Evolutionary conservation across 2,329 filamentous ascomycete genomes (phyloP).

Genomic region (Alternaria angustiovoidea): DNA sequence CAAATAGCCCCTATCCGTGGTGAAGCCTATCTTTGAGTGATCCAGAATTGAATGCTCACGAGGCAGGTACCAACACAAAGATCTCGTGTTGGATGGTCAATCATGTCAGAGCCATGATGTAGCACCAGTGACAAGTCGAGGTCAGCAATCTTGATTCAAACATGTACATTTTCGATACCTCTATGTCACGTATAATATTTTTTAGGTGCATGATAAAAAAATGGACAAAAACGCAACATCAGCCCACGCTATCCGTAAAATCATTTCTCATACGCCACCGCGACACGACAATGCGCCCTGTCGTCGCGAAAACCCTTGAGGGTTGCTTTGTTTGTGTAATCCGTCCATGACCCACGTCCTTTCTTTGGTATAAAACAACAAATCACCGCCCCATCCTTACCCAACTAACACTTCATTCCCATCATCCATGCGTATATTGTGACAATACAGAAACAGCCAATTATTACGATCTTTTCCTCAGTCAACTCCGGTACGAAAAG

Average conservation of each 20-base stretch:
- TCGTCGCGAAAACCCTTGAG: not conserved
- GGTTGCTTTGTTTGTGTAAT: not conserved
- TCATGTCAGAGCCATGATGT: not conserved
- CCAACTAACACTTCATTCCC: not conserved
- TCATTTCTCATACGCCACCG: constrained; percentile 7
- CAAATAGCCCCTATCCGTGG: not conserved
- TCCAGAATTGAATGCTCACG: not conserved
- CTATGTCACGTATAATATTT: not conserved
- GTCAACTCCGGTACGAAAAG: not conserved
- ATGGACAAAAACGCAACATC: not conserved
- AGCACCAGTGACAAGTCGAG: too few species aligned
- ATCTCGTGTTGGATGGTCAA: too few species aligned
- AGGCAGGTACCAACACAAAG: not conserved
- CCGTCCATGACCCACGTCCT: not conserved
- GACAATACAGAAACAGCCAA: not conserved
- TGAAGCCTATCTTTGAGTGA: not conserved
- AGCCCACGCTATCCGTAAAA: constrained; percentile 2
- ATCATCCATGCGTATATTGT: not conserved
- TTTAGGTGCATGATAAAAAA: not conserved
- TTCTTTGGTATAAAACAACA: constrained; percentile 11
- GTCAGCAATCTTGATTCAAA: not conserved
- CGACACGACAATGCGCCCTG: constrained; percentile 6
- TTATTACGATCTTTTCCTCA: not conserved
- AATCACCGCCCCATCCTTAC: not conserved
- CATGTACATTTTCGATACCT: not conserved